Base-by-base conservation (phyloP, 768 basidiomycete species). In the Pleurotus djamor region DNA sequence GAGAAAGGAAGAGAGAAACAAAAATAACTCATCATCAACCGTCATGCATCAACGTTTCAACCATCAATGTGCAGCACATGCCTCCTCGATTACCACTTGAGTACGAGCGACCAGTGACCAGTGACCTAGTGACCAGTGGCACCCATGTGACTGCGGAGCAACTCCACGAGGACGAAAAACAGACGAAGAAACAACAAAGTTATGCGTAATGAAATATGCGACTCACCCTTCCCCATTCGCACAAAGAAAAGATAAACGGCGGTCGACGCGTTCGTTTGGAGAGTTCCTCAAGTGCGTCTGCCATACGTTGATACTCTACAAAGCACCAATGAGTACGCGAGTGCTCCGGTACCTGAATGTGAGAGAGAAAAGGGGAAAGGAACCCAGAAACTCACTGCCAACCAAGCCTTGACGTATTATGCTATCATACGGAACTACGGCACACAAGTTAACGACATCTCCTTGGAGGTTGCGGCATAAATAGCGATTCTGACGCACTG, bases 191-290 rank as follows among this genome's bases (percentile, higher is more conserved):
- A 28, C 21, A 28, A 28, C 21, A 28, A 28, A 28, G 21, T 28
- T 28, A 28, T 28, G 21, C 21, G 21, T 28, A 28, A 28, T 28
- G 21, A 28, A 41, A 55, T 1, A 50, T 47, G 55, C 13, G 17
- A 62, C 79, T 63, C 64, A 87, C 85, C 76, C 81, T 79, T 50
- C 85, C 86, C 86, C 85, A 88, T 63, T 86, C 76, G 62, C 86
- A 89, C 6, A 89, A 68, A 5, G 86, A 86, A 64, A 84, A 77
- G 17, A 86, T 67, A 36, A 88, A 69, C 0, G 85, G 81, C 1
- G 77, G 73, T 54, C 76, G 80, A 3, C 74, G 74, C 16, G 80
- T 77, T 3, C 66, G 70, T 49, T 76, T 68, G 4, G 82, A 73
- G 33, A 88, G 74, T 54, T 79, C 71, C 1, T 71, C 67, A 41